These are phyloP conservation scores for Rhytidhysteron rufulum DNA, from an alignment of 2,329 filamentous ascomycete genomes.

Conservation along the genomic window DNA sequence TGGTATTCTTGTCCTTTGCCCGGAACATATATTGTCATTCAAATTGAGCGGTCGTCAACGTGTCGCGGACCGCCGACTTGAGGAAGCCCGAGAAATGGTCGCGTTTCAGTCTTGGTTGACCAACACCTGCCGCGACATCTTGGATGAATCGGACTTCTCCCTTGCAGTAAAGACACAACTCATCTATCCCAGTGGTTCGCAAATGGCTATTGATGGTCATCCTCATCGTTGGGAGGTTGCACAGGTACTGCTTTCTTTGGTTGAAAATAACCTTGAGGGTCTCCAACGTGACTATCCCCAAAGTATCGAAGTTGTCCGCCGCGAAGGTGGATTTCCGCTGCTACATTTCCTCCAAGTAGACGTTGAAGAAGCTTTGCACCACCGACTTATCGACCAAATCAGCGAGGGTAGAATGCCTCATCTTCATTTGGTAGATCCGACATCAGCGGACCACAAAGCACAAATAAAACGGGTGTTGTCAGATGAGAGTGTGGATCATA, in stretches of 20 bases:
- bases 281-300: slow-evolving; percentile 37
- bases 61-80: slow-evolving; percentile 42
- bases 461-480: slow-evolving; percentile 9
- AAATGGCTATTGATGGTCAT: slow-evolving; percentile 24
- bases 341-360: slow-evolving; percentile 47
- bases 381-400: slow-evolving; percentile 16
- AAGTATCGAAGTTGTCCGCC: slow-evolving; percentile 45
- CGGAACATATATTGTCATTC: slow-evolving; percentile 61
- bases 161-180: slow-evolving; percentile 32
- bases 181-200: slow-evolving; percentile 31
- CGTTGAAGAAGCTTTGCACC: slow-evolving; percentile 13
- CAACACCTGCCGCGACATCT: slow-evolving; percentile 50
- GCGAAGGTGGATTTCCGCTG: slow-evolving; percentile 45
- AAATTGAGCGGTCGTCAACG: slow-evolving; percentile 55
- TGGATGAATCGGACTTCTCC: slow-evolving; percentile 53
- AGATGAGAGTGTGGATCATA: slow-evolving; percentile 5
- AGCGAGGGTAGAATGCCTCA: slow-evolving; percentile 9
- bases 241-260: slow-evolving; percentile 21
- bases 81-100: slow-evolving; percentile 45
- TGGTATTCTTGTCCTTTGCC: slow-evolving; percentile 55
- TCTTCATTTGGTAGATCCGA: slow-evolving; percentile 7
- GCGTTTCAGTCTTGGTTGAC: slow-evolving; percentile 47
- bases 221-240: slow-evolving; percentile 27
- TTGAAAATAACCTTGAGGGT: slow-evolving; percentile 11
- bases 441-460: background rate